A percentile compares a stretch with the other conserved stretches of the same genome.
Conservation (phyloP, 208 protist species). For the Acanthamoeba royreba region DNA sequence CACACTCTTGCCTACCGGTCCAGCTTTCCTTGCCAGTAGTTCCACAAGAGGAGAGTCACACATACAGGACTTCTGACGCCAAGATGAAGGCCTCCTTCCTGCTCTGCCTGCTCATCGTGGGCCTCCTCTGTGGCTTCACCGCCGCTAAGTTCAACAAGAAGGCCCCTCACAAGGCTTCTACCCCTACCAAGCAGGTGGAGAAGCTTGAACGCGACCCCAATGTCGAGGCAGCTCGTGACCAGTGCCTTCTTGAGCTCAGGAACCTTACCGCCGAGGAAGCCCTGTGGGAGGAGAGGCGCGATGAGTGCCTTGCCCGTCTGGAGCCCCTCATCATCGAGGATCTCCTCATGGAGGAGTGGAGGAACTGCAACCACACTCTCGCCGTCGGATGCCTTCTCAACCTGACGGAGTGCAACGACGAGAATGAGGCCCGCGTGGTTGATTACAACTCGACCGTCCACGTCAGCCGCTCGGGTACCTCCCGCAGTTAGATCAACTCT, state of each 20-base stretch:
- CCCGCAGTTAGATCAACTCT: too few species aligned
- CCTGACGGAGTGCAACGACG: neutral
- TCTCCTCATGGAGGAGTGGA: neutral
- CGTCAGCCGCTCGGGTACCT: too few species aligned
- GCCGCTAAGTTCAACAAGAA: neutral
- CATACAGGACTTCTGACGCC: too few species aligned
- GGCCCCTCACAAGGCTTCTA: neutral
- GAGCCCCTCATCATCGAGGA: neutral
- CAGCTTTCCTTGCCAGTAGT: too few species aligned
- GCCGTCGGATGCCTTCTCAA: neutral
- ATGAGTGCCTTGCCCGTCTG: neutral
- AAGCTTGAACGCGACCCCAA: neutral
- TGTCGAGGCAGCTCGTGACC: neutral
- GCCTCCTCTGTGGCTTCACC: neutral
- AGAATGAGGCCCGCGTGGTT: neutral
- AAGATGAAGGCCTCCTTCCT: neutral
- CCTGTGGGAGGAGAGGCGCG: neutral
- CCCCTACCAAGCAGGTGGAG: neutral
- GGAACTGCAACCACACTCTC: neutral
- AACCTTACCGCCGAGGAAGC: neutral
- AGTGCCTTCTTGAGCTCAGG: neutral
- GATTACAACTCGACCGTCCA: too few species aligned
- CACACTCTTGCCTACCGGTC: too few species aligned
- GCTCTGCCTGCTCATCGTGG: neutral
- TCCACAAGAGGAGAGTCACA: too few species aligned